These are phyloP conservation scores for Rhodotorula sp. DNA, from an alignment of 1,284 basidiomycete genomes.

Conservation along the genomic window DNA sequence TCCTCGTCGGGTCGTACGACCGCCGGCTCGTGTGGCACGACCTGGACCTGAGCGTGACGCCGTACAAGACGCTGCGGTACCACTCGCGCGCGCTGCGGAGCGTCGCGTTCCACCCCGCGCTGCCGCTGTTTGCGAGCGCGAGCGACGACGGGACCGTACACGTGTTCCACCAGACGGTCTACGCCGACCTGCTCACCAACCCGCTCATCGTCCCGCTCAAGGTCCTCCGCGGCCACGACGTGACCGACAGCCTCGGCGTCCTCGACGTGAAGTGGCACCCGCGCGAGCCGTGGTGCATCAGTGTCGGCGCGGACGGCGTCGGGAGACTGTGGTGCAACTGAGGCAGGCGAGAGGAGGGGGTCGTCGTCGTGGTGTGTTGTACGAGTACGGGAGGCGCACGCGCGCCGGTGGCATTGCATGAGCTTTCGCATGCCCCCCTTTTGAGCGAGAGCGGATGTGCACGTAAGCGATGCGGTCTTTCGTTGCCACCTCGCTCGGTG, in stretches of 20 bases:
- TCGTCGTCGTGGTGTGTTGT: not conserved
- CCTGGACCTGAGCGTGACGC: constrained; percentile 89
- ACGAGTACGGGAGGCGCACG: too few species aligned
- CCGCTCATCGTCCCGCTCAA: constrained; percentile 96
- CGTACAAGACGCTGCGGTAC: constrained; percentile 96
- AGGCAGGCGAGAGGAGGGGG: not conserved
- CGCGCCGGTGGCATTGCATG: too few species aligned
- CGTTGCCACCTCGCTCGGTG: too few species aligned
- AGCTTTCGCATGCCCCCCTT: too few species aligned
- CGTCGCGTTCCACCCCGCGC: constrained; percentile 87
- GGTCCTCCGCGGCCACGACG: constrained; percentile 79
- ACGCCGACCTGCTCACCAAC: constrained; percentile 90
- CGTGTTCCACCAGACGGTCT: constrained; percentile 93
- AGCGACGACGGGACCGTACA: constrained; percentile 97
- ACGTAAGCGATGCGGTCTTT: too few species aligned
- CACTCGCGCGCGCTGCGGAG: constrained; percentile 89
- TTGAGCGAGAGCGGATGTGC: too few species aligned
- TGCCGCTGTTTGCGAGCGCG: constrained; percentile 92
- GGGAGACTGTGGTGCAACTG: constrained; percentile 71
- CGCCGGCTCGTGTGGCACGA: constrained; percentile 99
- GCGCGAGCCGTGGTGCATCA: constrained; percentile 89
- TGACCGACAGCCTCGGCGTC: constrained; percentile 85
- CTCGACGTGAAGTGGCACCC: constrained; percentile 87
- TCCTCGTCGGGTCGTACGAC: constrained; percentile 97
- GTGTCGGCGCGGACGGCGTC: constrained; percentile 88